Percentiles rank a stretch among this genome's conserved stretches.
These are phyloP conservation scores for Leccinum subtestaceum DNA, from an alignment of 768 basidiomycete genomes.

Conservation along the genomic window DNA sequence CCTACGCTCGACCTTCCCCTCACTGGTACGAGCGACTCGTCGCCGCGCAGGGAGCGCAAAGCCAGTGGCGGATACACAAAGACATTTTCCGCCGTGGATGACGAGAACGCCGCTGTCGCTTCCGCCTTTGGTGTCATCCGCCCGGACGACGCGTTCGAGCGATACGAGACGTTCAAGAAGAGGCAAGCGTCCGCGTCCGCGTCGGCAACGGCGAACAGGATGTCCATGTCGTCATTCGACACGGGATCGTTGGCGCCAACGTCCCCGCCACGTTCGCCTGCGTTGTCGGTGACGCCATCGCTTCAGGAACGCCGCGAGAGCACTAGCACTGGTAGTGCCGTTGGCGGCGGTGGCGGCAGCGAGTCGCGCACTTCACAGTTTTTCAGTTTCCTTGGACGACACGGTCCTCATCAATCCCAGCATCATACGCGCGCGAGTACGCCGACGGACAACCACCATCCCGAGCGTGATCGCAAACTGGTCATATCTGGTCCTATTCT, in stretches of 20 bases:
- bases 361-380: slow-evolving; percentile 47
- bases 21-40: slow-evolving; percentile 9
- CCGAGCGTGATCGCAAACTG: slow-evolving; percentile 42
- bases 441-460: slow-evolving; percentile 37
- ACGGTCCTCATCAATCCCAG: not conserved
- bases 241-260: slow-evolving; percentile 32
- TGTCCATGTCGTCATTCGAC: slow-evolving; percentile 65
- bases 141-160: slow-evolving; percentile 83
- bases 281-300: slow-evolving; percentile 30
- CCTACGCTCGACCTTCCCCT: slow-evolving; percentile 30
- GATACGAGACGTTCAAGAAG: slow-evolving; percentile 82
- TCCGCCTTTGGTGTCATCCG: slow-evolving; percentile 22
- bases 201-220: slow-evolving; percentile 36
- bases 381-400: slow-evolving; percentile 60
- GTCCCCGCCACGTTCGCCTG: slow-evolving; percentile 42
- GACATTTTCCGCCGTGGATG: not conserved
- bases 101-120: not conserved
- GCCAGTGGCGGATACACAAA: not conserved
- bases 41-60: not conserved
- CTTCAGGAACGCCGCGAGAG: slow-evolving; percentile 25
- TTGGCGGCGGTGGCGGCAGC: slow-evolving; percentile 16
- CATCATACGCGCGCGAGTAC: slow-evolving; percentile 39
- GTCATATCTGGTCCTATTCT: slow-evolving; percentile 71
- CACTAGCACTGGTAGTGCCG: not conserved
- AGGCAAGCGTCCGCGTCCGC: slow-evolving; percentile 28